Conservation (phyloP, 441 rosid genomes). For the Kokia cookei region DNA sequence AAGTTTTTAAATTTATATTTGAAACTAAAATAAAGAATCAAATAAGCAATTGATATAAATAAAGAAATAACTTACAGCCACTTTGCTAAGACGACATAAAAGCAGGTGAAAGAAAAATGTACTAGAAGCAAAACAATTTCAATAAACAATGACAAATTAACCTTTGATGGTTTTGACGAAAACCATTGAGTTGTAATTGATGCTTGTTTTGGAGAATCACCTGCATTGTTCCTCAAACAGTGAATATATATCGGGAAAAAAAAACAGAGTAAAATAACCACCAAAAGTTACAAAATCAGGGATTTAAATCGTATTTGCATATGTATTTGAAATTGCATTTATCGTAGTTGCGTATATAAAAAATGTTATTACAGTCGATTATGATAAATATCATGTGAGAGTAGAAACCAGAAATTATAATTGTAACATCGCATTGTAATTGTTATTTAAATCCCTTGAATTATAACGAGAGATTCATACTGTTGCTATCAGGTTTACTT, state of each 20-base stretch:
- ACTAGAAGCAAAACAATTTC: neutral
- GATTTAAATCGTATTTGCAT: neutral
- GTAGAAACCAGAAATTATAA: neutral
- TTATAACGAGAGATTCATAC: slow-evolving; percentile 28
- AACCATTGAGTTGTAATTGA: slow-evolving; percentile 69
- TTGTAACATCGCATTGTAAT: neutral
- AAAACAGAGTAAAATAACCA: slow-evolving; percentile 3
- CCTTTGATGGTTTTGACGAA: slow-evolving; percentile 87
- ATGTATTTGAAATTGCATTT: neutral
- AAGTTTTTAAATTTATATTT: too few relatives aligned
- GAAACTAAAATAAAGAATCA: neutral
- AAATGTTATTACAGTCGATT: neutral
- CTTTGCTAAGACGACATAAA: neutral
- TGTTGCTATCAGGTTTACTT: slow-evolving; percentile 39
- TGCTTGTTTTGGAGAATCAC: slow-evolving; percentile 34
- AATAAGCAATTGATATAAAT: neutral
- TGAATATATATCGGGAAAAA: slow-evolving; percentile 1
- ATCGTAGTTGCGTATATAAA: neutral
- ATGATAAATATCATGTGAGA: neutral
- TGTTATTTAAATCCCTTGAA: neutral
- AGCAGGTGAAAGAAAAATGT: neutral
- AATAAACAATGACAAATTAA: slow-evolving; percentile 14
- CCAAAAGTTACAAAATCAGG: neutral
- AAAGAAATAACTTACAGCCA: neutral
- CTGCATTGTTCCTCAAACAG: slow-evolving; percentile 21